Conservation (phyloP, 192 early-diverging fungal genomes). For the Entomortierella lignicola region DNA sequence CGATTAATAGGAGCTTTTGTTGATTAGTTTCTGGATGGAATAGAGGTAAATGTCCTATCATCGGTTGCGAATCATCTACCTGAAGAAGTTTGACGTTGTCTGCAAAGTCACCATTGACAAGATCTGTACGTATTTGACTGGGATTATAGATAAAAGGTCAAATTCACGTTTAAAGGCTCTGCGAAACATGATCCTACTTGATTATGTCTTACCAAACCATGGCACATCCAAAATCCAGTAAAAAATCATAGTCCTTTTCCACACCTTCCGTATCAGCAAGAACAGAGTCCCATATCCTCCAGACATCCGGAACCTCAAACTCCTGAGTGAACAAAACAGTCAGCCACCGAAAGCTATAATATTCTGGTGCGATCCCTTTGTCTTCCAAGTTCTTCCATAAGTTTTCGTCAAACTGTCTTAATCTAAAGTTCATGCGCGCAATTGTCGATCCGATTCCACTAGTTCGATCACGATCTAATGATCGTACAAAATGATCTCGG, state of each 20-base stretch:
- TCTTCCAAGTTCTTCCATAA: conserved; percentile 70
- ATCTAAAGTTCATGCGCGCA: conserved; percentile 63
- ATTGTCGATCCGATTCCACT: conserved; percentile 73
- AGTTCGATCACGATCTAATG: conserved; percentile 68
- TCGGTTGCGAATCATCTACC: conserved; percentile 38
- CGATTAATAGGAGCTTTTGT: background rate
- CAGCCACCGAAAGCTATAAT: conserved; percentile 87
- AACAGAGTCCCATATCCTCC: conserved; percentile 83
- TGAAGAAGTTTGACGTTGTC: conserved; percentile 72
- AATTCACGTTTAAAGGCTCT: background rate
- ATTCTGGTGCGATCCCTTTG: conserved; percentile 76
- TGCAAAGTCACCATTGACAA: conserved; percentile 70
- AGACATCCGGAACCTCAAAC: conserved; percentile 80
- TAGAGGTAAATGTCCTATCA: background rate
- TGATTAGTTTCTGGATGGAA: background rate
- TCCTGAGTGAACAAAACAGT: conserved; percentile 82
- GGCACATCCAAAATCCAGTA: conserved; percentile 79
- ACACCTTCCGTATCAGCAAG: conserved; percentile 71
- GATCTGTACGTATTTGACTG: conserved; percentile 61
- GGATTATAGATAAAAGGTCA: background rate
- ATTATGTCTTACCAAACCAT: conserved; percentile 79
- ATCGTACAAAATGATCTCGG: conserved; percentile 84
- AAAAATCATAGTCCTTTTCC: conserved; percentile 63
- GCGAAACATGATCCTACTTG: too few species aligned
- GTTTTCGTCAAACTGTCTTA: conserved; percentile 67